Conservation (phyloP, 192 early-diverging fungal species). For the Podila horticola region DNA sequence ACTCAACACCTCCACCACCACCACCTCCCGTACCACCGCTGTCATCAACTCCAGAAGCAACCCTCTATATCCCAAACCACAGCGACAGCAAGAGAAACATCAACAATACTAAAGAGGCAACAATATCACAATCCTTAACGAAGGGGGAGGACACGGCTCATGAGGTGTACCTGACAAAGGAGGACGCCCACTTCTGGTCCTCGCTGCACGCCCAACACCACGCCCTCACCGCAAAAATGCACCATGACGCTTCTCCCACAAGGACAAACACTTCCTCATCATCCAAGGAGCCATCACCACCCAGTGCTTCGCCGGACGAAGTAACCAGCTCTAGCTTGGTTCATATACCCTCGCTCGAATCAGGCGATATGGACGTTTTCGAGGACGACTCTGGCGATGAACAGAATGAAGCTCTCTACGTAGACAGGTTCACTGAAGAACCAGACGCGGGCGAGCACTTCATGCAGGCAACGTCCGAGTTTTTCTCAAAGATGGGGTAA, state of each 20-base stretch:
- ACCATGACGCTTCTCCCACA: not conserved
- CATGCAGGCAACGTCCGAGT: conserved; percentile 50
- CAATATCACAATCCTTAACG: too few species aligned
- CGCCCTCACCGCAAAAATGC: not conserved
- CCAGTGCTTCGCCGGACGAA: not conserved
- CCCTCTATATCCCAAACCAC: not conserved
- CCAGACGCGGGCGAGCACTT: conserved; percentile 49
- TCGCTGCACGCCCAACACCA: not conserved
- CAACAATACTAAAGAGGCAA: not conserved
- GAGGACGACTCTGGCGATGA: conserved; percentile 22
- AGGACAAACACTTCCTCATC: not conserved
- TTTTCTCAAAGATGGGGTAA: conserved; percentile 54
- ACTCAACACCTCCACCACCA: not conserved
- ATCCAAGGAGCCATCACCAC: not conserved
- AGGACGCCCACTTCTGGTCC: not conserved
- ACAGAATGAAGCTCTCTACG: conserved; percentile 1
- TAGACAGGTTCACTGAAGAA: conserved; percentile 24
- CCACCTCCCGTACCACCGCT: not conserved
- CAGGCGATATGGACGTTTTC: not conserved
- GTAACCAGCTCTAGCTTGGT: not conserved
- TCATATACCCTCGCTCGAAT: not conserved
- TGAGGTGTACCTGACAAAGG: not conserved
- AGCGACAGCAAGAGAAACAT: not conserved
- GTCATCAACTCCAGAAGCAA: not conserved
- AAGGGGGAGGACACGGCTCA: not conserved